phyloP scores from a whole-genome alignment of 495 filamentous ascomycete species.

The Penicillium fimorum region DNA sequence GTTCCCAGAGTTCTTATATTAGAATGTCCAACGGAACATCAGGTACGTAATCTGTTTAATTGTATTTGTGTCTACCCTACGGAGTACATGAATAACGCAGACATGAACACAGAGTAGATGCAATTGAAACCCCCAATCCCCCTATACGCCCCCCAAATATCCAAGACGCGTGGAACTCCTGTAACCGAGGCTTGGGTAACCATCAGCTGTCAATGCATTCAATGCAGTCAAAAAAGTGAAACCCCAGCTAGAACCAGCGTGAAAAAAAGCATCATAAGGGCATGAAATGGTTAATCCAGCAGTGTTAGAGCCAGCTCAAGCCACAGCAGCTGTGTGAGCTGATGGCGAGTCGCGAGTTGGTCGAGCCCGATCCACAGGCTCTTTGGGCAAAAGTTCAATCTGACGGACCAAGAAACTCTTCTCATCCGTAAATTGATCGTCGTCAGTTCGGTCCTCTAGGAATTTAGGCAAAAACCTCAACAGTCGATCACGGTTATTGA shows the following conservation, averaged over 20 bases:
- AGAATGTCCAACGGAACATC: conserved; percentile 7
- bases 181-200: conserved; percentile 19
- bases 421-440: conserved; percentile 98
- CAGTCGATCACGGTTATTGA: conserved; percentile 91
- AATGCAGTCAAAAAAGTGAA: conserved; percentile 15
- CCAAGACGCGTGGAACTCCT: conserved; percentile 21
- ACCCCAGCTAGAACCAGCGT: conserved; percentile 6
- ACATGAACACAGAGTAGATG: neutral
- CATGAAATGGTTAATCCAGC: conserved; percentile 17
- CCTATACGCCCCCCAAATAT: conserved; percentile 6
- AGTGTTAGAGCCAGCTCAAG: conserved; percentile 20
- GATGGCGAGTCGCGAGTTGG: conserved; percentile 35
- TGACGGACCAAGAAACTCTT: conserved; percentile 94
- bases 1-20: conserved; percentile 23
- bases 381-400: conserved; percentile 74
- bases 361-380: conserved; percentile 54
- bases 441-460: conserved; percentile 90
- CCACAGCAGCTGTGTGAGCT: conserved; percentile 37
- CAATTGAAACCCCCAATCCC: neutral
- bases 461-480: conserved; percentile 87
- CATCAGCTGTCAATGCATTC: conserved; percentile 23
- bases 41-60: neutral
- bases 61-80: neutral
- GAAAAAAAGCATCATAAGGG: conserved; percentile 13
- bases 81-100: too few relatives aligned